Conservation (phyloP, 345 rosid genomes). For the Brassica incana region DNA sequence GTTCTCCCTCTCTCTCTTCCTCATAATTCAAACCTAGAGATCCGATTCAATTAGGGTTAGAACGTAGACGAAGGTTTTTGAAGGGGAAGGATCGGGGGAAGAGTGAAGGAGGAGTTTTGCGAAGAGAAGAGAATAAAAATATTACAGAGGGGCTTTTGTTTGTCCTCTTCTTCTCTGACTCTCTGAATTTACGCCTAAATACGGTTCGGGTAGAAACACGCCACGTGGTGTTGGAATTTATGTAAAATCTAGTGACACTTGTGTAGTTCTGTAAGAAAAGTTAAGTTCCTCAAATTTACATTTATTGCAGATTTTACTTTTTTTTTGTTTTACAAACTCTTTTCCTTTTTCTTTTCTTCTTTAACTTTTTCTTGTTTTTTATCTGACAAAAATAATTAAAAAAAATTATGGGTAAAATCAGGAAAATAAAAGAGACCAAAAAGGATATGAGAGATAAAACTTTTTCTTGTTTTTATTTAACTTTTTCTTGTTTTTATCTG, state of each 20-base stretch:
- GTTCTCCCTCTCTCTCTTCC: constrained; percentile 98
- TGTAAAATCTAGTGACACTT: background rate
- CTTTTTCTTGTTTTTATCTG: too few species aligned
- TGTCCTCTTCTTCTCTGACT: background rate
- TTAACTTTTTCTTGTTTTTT: background rate
- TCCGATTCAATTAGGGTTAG: constrained; percentile 17
- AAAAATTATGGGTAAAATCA: background rate
- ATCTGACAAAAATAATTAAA: background rate
- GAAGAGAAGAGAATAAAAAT: background rate
- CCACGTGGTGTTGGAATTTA: background rate
- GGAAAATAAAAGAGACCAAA: background rate
- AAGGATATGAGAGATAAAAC: background rate
- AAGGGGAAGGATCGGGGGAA: constrained; percentile 1
- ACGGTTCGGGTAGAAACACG: constrained; percentile 1
- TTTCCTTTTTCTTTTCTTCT: background rate
- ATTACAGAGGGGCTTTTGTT: background rate
- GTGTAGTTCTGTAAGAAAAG: background rate
- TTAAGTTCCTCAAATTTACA: background rate
- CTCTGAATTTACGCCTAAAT: background rate
- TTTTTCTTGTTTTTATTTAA: too few species aligned
- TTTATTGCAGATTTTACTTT: background rate
- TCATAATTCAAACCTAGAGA: constrained; percentile 45
- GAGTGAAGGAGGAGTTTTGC: background rate
- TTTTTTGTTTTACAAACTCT: background rate
- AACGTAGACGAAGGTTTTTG: background rate